Evolutionary conservation across 345 rosid species (phyloP).

Genomic region (Dovyalis caffra): DNA sequence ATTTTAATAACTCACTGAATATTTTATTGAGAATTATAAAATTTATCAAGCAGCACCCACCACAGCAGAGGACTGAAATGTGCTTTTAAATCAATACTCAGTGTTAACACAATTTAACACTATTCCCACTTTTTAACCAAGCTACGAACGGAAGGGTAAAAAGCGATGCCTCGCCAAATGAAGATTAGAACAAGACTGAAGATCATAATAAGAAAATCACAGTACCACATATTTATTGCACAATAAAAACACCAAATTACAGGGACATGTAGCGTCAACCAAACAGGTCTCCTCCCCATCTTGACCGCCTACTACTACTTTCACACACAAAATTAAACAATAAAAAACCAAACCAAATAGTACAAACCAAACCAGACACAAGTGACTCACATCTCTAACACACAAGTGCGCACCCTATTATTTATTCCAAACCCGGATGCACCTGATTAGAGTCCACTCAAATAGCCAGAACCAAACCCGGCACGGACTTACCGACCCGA

Average conservation of each 20-base stretch:
- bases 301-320: not conserved
- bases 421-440: slow-evolving; percentile 14
- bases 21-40: too few species aligned
- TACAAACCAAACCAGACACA: not conserved
- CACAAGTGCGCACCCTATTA: slow-evolving; percentile 23
- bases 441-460: slow-evolving; percentile 25
- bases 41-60: too few species aligned
- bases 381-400: slow-evolving; percentile 31
- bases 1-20: too few species aligned
- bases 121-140: not conserved
- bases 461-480: slow-evolving; percentile 86
- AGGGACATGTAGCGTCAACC: not conserved
- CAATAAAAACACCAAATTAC: not conserved
- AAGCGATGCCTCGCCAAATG: too few species aligned
- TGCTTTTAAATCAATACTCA: too few species aligned
- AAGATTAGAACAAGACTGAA: not conserved
- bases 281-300: not conserved
- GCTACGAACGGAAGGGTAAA: not conserved
- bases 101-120: not conserved
- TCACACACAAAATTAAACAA: not conserved
- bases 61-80: too few species aligned
- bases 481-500: slow-evolving; percentile 78
- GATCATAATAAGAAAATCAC: not conserved
- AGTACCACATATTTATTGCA: not conserved
- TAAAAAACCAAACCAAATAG: not conserved